Evolutionary conservation across 2,329 filamentous ascomycete species (phyloP).

Genomic region (Cyphellophora europaea): DNA sequence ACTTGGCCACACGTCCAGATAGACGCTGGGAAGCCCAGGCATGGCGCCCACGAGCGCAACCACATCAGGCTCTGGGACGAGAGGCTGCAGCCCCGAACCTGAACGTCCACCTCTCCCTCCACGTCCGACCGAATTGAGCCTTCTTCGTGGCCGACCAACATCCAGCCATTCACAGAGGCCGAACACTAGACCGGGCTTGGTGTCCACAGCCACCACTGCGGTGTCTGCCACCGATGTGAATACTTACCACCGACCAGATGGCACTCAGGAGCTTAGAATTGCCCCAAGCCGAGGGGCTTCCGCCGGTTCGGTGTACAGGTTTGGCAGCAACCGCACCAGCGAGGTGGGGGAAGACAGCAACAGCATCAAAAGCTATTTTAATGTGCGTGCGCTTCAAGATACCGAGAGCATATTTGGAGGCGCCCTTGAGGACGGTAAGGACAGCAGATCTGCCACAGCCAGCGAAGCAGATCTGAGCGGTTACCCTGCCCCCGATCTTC

Average conservation of each 20-base stretch:
- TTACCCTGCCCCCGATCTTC: conserved; percentile 9
- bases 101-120: conserved; percentile 37
- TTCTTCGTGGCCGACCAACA: conserved; percentile 18
- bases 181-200: conserved; percentile 26
- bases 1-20: too few relatives aligned
- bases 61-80: not conserved
- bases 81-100: conserved; percentile 20
- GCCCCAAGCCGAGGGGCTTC: conserved; percentile 29
- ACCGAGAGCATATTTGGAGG: conserved; percentile 64
- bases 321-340: conserved; percentile 36
- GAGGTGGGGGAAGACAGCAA: conserved; percentile 38
- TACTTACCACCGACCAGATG: conserved; percentile 63
- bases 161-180: conserved; percentile 22
- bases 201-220: conserved; percentile 70
- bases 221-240: conserved; percentile 73
- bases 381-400: conserved; percentile 48
- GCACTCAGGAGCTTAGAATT: conserved; percentile 54
- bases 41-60: conserved; percentile 1
- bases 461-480: conserved; percentile 18
- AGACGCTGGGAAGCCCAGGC: too few relatives aligned
- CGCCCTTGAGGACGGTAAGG: conserved; percentile 12
- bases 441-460: conserved; percentile 31
- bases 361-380: conserved; percentile 43
- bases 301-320: conserved; percentile 24
- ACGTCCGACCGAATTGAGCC: conserved; percentile 27